A percentile compares a stretch with the other conserved stretches of the same genome.
Evolutionary conservation across 257 asterid species (phyloP).

Genomic region (Jacaranda copaia): DNA sequence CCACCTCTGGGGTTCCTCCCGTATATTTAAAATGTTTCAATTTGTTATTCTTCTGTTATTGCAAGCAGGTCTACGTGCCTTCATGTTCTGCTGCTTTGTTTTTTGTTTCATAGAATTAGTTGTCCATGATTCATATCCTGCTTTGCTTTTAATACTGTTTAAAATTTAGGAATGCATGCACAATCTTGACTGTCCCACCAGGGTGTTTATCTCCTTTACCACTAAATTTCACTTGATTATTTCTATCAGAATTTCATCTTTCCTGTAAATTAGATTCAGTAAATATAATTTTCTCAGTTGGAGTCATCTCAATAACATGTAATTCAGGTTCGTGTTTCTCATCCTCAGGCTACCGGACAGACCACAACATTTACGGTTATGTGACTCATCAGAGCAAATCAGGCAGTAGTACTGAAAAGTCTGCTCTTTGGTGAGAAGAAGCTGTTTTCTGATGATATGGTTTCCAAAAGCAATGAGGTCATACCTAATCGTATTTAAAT

Average conservation of each 20-base stretch:
- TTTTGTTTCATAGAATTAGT: not conserved
- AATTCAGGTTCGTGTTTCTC: slow-evolving; percentile 10
- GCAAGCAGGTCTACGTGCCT: not conserved
- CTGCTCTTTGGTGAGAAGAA: not conserved
- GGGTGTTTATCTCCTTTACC: not conserved
- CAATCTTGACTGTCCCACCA: not conserved
- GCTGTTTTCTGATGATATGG: slow-evolving; percentile 7
- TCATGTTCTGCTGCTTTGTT: not conserved
- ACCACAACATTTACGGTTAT: slow-evolving; percentile 36
- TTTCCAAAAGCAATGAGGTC: not conserved
- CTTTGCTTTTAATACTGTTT: not conserved
- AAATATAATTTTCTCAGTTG: not conserved
- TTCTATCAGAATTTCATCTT: not conserved
- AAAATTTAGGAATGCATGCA: not conserved
- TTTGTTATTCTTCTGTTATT: not conserved
- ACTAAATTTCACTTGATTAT: not conserved
- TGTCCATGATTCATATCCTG: not conserved
- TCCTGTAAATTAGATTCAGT: not conserved
- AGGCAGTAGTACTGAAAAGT: not conserved
- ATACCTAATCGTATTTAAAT: not conserved
- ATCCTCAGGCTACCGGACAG: slow-evolving; percentile 49
- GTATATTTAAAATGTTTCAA: not conserved
- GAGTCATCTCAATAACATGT: not conserved
- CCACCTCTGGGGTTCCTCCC: not conserved
- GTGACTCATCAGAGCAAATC: slow-evolving; percentile 31